Evolutionary conservation across 2,329 filamentous ascomycete genomes (phyloP).

Genomic region (Chaetoscypha palmicola): DNA sequence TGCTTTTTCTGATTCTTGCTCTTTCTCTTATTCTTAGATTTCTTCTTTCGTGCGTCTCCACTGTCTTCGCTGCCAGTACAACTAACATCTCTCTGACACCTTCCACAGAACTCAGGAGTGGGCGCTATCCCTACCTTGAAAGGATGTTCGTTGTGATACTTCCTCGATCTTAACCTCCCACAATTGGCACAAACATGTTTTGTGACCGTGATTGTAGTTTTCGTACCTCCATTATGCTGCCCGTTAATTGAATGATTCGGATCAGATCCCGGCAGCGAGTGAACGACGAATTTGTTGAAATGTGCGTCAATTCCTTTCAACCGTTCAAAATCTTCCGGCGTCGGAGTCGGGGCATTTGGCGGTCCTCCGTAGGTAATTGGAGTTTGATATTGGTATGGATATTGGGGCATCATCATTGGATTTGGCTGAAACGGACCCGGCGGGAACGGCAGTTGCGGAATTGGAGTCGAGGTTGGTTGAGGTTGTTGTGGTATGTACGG

Average conservation of each 20-base stretch:
- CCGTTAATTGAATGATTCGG: neutral
- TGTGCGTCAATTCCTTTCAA: conserved; percentile 20
- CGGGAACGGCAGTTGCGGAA: conserved; percentile 12
- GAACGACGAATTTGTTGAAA: conserved; percentile 10
- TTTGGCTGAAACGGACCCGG: neutral
- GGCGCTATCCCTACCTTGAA: conserved; percentile 30
- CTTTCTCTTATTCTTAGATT: conserved; percentile 1
- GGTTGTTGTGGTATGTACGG: conserved; percentile 13
- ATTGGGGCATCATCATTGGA: conserved; percentile 3
- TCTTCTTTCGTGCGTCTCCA: conserved; percentile 2
- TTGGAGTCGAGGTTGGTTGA: conserved; percentile 6
- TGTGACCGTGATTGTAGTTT: conserved; percentile 27
- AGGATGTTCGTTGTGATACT: conserved; percentile 34
- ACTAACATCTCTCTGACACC: conserved; percentile 31
- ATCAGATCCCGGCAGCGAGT: neutral
- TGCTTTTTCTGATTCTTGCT: conserved; percentile 9
- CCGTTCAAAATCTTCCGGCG: conserved; percentile 14
- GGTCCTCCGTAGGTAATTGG: conserved; percentile 2
- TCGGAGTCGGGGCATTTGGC: conserved; percentile 10
- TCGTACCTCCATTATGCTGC: conserved; percentile 9
- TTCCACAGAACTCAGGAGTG: conserved; percentile 31
- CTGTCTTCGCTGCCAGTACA: conserved; percentile 8
- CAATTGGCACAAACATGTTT: conserved; percentile 41
- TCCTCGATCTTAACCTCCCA: conserved; percentile 35
- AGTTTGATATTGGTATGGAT: neutral